phyloP scores from a whole-genome alignment of 306 rosid species.

The Quercus wislizeni region DNA sequence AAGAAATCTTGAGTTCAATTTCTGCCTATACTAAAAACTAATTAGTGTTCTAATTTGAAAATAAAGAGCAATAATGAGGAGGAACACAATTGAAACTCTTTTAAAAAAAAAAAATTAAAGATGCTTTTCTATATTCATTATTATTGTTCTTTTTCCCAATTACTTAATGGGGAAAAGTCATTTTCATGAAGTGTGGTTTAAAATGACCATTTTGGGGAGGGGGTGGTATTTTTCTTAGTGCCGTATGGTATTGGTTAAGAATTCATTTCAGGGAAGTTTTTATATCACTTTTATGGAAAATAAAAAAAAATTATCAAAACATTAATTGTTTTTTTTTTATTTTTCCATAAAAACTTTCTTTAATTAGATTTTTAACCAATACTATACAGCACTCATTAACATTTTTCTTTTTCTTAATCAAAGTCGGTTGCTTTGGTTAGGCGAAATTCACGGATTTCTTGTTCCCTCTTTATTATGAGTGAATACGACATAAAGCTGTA shows the following conservation, averaged over 20 bases:
- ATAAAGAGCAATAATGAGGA: no score
- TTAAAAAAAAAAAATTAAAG: background rate
- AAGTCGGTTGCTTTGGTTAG: conserved; percentile 38
- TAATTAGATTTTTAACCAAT: no score
- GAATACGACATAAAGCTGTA: conserved; percentile 48
- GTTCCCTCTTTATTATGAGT: conserved; percentile 33
- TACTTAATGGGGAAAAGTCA: conserved; percentile 26
- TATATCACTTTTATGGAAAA: no score
- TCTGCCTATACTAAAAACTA: accelerated
- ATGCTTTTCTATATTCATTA: background rate
- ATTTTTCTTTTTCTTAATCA: background rate
- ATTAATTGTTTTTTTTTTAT: no score
- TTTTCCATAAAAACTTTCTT: no score
- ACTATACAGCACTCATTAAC: no score
- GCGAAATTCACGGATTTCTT: conserved; percentile 49
- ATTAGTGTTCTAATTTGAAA: accelerated
- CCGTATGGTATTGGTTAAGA: no score
- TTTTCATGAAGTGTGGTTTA: conserved; percentile 29
- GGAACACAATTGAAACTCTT: no score
- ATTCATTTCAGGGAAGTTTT: no score
- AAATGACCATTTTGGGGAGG: conserved; percentile 14
- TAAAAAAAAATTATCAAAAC: no score
- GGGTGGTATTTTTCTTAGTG: background rate
- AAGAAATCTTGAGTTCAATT: no score
- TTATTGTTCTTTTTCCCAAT: conserved; percentile 5